These are phyloP conservation scores for Pseudocercospora crystallina DNA, from an alignment of 2,329 filamentous ascomycete genomes.

Conservation along the genomic window DNA sequence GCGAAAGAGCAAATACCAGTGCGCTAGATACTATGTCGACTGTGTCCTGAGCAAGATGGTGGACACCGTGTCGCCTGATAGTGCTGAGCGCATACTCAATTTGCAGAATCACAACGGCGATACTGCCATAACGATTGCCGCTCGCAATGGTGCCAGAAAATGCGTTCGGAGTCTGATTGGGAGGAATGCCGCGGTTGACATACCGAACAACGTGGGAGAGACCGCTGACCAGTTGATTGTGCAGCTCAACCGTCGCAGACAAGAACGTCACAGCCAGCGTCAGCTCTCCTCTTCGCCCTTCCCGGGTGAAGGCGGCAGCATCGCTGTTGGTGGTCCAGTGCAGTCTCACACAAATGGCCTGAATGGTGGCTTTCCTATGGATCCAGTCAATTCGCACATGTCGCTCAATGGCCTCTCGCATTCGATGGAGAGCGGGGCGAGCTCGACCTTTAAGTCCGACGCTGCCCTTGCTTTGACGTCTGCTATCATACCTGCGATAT, in stretches of 20 bases:
- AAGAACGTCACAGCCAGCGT: constrained; percentile 57
- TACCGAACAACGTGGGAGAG: constrained; percentile 77
- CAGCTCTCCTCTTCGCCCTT: constrained; percentile 72
- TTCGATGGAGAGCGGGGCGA: constrained; percentile 22
- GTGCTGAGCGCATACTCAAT: constrained; percentile 77
- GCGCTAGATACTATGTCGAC: constrained; percentile 90
- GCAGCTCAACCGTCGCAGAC: constrained; percentile 65
- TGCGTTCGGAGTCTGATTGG: constrained; percentile 65
- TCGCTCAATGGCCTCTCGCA: constrained; percentile 13
- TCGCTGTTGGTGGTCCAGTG: constrained; percentile 28
- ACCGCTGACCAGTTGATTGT: constrained; percentile 83
- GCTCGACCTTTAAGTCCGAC: constrained; percentile 43
- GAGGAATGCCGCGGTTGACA: constrained; percentile 78
- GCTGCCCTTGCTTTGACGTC: constrained; percentile 60
- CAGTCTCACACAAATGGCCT: constrained; percentile 22
- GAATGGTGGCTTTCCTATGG: constrained; percentile 25
- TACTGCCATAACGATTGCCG: constrained; percentile 83
- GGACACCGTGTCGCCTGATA: constrained; percentile 71
- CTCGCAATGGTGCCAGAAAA: constrained; percentile 82
- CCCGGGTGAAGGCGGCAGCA: constrained; percentile 26
- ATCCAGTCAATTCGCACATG: constrained; percentile 26
- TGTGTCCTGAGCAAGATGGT: constrained; percentile 83
- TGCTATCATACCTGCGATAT: constrained; percentile 59
- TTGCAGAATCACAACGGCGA: constrained; percentile 83
- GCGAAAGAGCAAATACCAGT: constrained; percentile 81